Evolutionary conservation across 371 early-diverging fungal genomes (phyloP), one percentile per base, ranked within the genome.

Genomic region (Dinochytrium kinnereticum): DNA sequence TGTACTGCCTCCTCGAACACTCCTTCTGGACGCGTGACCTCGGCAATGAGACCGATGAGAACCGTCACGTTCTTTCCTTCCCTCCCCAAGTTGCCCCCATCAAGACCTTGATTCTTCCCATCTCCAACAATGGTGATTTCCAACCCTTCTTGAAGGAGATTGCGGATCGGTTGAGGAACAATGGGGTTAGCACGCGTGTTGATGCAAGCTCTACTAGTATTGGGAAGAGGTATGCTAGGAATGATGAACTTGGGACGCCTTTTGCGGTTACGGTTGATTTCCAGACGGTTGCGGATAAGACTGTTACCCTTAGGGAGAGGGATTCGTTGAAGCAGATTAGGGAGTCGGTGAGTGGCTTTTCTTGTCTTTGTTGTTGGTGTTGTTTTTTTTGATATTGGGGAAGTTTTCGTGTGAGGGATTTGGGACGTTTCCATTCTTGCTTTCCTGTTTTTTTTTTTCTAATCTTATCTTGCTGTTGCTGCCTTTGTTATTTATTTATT

Each of bases 161-260:
- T 69, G 88, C 81, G 74, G 82, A 80, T 51, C 21, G 30, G 37
- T 86, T 95, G 53, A 91, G 94, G 68, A 72, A 82, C 17, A 69
- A 61, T 49, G 91, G 90, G 44, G 84, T 95, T 26, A 87, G 94
- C 50, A 91, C 89, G 44, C 91, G 92, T 74, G 88, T 96, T 24
- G 99, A 97, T 80, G 96, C 95, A 76, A 91, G 93, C 50, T 91
- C 94, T 61, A 89, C 91, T 1, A 90, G 97, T 24, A 99, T 99
- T 78, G 99, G 99, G 69, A 93, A 94, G 76, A 93, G 99, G 77
- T 99, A 99, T 84, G 90, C 99, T 15, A 93, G 97, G 76, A 96
- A 96, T 82, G 99, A 99, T 86, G 99, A 99, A 84, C 84, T 99
- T 59, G 99, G 99, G 73, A 96, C 96, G 65, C 99, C 99, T 39